Evolutionary conservation across 306 rosid genomes (phyloP), one percentile per base, ranked within the genome.

Genomic region (Cucurbita argyrosperma): DNA sequence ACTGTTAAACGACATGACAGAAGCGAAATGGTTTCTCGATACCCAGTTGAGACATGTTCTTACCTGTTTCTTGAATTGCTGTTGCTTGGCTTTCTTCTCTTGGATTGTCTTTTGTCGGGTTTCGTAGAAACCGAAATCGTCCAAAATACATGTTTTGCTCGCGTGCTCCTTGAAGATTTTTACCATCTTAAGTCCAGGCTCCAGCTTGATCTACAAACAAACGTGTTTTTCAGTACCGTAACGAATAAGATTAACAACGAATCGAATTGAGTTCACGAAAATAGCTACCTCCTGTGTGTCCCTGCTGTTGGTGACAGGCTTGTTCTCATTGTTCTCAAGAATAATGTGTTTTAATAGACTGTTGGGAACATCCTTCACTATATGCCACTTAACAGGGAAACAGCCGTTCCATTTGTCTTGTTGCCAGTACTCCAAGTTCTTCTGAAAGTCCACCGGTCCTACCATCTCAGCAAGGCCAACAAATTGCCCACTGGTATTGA

Each of bases 341-440:
- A 92, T 91, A 9, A 94, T 91, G 86, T 91, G 97, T 88, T 95
- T 91, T 79, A 94, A 72, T 82, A 88, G 81, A 82, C 91, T 91
- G 88, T 94, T 94, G 7, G 99, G 99, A 47, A 94, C 91, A 75
- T 94, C 99, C 84, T 91, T 94, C 53, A 94, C 96, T 46, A 94
- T 69, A 77, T 89, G 97, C 99, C 99, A 94, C 86, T 88, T 94
- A 1, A 94, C 89, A 74, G 97, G 92, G 78, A 94, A 94, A 71
- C 96, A 94, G 64, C 99, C 99, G 59, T 89, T 94, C 99, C 99
- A 94, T 80, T 91, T 94, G 82, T 94, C 99, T 76, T 94, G 99
- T 60, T 94, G 99, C 99, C 99, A 94, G 80, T 94, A 94, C 87
- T 91, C 99, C 62, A 94, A 62, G 74, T 83, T 94, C 81, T 85